Percentiles rank a stretch among this genome's conserved stretches.
These are phyloP conservation scores for Metarhizium brunneum DNA, from an alignment of 2,329 filamentous ascomycete genomes.

Conservation along the genomic window DNA sequence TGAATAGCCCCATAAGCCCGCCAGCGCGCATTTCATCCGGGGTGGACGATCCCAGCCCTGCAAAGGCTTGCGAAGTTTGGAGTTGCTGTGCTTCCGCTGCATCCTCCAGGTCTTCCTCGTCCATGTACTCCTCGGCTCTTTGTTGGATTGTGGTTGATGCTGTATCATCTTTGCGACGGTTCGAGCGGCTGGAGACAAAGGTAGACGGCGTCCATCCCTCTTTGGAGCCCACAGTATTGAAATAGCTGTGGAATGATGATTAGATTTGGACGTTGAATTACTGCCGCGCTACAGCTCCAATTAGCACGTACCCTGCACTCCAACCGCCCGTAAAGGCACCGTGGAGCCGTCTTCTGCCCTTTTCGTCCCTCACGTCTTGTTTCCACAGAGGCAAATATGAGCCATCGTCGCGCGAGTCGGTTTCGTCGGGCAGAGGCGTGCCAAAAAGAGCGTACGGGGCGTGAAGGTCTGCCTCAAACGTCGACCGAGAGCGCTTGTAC, in stretches of 20 bases:
- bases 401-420: constrained; percentile 75
- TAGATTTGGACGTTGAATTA: background rate
- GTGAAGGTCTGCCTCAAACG: constrained; percentile 67
- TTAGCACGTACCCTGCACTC: constrained; percentile 71
- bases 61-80: constrained; percentile 64
- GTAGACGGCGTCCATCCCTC: constrained; percentile 93
- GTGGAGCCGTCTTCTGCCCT: constrained; percentile 81
- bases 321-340: constrained; percentile 95
- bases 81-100: constrained; percentile 69
- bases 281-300: background rate
- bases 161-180: constrained; percentile 58
- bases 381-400: constrained; percentile 96
- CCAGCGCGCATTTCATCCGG: constrained; percentile 41
- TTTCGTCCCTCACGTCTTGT: constrained; percentile 91
- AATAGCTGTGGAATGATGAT: constrained; percentile 56
- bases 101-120: constrained; percentile 88
- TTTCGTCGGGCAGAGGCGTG: constrained; percentile 74
- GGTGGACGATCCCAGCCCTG: constrained; percentile 62
- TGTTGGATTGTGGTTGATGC: constrained; percentile 44
- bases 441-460: constrained; percentile 74
- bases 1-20: constrained; percentile 62
- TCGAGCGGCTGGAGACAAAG: constrained; percentile 81
- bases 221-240: constrained; percentile 96
- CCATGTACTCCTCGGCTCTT: constrained; percentile 87
- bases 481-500: constrained; percentile 67